Percentiles rank a stretch among this genome's conserved stretches.
Evolutionary conservation across 805 yeast genomes (phyloP).

Genomic region (Sugiyamaella qingdaonensis): DNA sequence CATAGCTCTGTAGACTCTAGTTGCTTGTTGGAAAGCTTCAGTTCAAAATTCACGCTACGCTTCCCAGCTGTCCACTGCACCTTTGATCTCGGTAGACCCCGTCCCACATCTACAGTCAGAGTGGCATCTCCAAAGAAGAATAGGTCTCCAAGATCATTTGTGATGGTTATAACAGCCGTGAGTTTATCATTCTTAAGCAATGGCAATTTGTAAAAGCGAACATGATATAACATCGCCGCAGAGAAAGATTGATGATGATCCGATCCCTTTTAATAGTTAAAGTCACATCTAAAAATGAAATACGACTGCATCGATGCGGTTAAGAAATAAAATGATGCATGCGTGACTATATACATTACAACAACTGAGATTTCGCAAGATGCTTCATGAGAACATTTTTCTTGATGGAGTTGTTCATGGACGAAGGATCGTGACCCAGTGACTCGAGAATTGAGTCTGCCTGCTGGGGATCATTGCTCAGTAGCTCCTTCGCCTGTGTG

Average conservation of each 20-base stretch:
- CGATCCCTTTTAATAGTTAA: too few relatives aligned
- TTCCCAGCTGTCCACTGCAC: constrained; percentile 18
- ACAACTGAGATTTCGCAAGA: constrained; percentile 35
- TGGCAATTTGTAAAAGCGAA: constrained; percentile 35
- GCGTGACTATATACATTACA: constrained; percentile 1
- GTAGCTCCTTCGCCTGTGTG: constrained; percentile 27
- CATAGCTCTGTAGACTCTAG: not conserved
- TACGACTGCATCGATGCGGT: not conserved
- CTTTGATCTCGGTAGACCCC: not conserved
- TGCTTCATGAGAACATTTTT: constrained; percentile 73
- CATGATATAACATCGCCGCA: constrained; percentile 31
- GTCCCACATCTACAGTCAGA: constrained; percentile 4
- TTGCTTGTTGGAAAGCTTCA: not conserved
- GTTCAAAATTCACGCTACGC: constrained; percentile 7
- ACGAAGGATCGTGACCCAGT: constrained; percentile 39
- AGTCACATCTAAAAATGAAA: too few relatives aligned
- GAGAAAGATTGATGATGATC: constrained; percentile 24
- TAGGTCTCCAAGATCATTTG: constrained; percentile 41
- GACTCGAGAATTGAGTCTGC: constrained; percentile 36
- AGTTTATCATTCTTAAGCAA: constrained; percentile 6
- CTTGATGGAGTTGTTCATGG: constrained; percentile 48
- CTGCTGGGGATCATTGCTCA: constrained; percentile 34
- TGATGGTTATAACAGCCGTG: constrained; percentile 25
- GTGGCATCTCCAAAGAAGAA: constrained; percentile 34
- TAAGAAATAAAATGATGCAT: not conserved